Evolutionary conservation across 768 basidiomycete species (phyloP).

Genomic region (Amanita fuliginea): DNA sequence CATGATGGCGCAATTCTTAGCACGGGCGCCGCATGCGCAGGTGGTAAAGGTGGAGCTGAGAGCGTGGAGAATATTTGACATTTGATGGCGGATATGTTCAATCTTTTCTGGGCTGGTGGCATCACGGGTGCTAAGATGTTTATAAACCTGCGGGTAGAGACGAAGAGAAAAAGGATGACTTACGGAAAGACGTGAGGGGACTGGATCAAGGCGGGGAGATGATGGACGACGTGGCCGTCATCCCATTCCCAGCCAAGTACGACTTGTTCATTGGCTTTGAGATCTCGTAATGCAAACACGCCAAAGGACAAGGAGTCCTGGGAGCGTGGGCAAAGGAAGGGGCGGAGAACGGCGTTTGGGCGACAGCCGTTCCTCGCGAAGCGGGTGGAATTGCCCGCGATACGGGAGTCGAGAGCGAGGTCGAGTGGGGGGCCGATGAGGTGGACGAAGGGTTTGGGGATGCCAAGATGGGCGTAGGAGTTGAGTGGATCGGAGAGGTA

Average conservation of each 20-base stretch:
- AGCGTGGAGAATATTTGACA: slow-evolving; percentile 60
- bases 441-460: slow-evolving; percentile 79
- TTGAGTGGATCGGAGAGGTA: slow-evolving; percentile 79
- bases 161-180: slow-evolving; percentile 19
- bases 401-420: slow-evolving; percentile 71
- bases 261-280: slow-evolving; percentile 75
- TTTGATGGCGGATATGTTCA: slow-evolving; percentile 47
- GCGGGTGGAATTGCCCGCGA: slow-evolving; percentile 49
- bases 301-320: slow-evolving; percentile 52
- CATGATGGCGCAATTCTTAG: slow-evolving; percentile 50
- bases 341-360: slow-evolving; percentile 55
- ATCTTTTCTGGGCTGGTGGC: slow-evolving; percentile 32
- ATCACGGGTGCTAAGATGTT: slow-evolving; percentile 9
- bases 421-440: slow-evolving; percentile 68
- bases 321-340: slow-evolving; percentile 26
- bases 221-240: slow-evolving; percentile 78
- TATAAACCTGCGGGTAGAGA: slow-evolving; percentile 10
- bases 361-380: slow-evolving; percentile 58
- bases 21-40: slow-evolving; percentile 58
- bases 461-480: slow-evolving; percentile 73
- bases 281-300: slow-evolving; percentile 66
- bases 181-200: slow-evolving; percentile 47
- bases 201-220: slow-evolving; percentile 56
- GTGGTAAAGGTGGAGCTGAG: slow-evolving; percentile 63
- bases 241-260: slow-evolving; percentile 97